These are phyloP conservation scores for Populus pruinosa DNA, from an alignment of 345 rosid species.

Conservation along the genomic window DNA sequence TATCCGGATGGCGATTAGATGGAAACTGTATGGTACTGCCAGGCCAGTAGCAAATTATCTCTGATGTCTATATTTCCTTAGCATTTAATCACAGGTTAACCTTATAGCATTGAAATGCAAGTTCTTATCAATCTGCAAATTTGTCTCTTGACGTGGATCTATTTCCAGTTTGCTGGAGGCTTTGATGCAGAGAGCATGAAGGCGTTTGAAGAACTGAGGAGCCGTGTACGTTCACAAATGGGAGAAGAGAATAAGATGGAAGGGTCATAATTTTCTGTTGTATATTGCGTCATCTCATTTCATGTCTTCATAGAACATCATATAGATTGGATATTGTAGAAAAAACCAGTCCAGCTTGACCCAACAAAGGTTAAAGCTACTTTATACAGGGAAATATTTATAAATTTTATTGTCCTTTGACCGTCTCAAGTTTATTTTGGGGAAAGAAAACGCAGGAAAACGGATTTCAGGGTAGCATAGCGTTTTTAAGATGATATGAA, in stretches of 20 bases:
- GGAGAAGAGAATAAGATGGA: conserved; percentile 45
- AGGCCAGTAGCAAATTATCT: neutral
- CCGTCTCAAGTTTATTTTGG: neutral
- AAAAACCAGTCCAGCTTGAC: conserved; percentile 1
- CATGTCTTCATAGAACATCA: conserved; percentile 5
- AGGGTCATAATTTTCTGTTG: conserved; percentile 24
- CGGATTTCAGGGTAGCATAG: neutral
- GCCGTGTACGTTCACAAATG: conserved; percentile 52
- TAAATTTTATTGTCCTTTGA: neutral
- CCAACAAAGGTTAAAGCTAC: neutral
- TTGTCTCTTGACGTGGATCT: neutral
- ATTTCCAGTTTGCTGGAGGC: conserved; percentile 89
- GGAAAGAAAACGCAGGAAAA: neutral
- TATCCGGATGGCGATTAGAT: neutral
- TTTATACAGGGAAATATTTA: neutral
- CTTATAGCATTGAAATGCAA: neutral
- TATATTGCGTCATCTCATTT: conserved; percentile 21
- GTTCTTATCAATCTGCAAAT: neutral
- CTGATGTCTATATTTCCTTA: neutral
- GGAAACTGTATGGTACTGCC: neutral
- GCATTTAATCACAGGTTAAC: neutral
- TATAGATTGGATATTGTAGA: conserved; percentile 10
- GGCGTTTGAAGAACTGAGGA: conserved; percentile 88
- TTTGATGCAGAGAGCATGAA: conserved; percentile 99
- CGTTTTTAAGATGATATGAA: neutral